Conservation (phyloP, 306 rosid genomes). For the Cucurbita moschata region DNA sequence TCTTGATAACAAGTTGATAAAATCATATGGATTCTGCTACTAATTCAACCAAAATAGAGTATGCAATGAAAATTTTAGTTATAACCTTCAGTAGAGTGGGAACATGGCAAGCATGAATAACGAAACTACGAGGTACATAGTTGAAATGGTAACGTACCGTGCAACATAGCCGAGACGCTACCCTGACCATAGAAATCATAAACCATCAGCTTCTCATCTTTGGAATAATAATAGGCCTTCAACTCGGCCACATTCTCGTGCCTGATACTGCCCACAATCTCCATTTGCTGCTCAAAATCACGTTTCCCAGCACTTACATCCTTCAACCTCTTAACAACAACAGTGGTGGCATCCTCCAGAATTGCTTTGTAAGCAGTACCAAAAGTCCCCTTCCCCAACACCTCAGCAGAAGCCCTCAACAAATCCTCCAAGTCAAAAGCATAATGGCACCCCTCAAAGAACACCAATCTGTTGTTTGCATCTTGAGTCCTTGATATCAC, state of each 20-base stretch:
- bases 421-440: constrained; percentile 92
- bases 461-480: constrained; percentile 52
- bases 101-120: not conserved
- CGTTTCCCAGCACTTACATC: constrained; percentile 56
- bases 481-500: constrained; percentile 54
- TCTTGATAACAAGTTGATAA: not conserved
- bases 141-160: constrained; percentile 35
- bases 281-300: constrained; percentile 79
- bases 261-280: constrained; percentile 55
- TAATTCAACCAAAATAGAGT: not conserved
- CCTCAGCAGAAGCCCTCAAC: constrained; percentile 88
- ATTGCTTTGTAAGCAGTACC: constrained; percentile 75
- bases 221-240: constrained; percentile 69
- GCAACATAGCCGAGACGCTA: constrained; percentile 61
- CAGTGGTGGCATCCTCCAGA: constrained; percentile 61
- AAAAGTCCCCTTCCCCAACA: constrained; percentile 79
- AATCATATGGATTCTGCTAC: not conserved
- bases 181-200: constrained; percentile 56
- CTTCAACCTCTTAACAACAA: constrained; percentile 80
- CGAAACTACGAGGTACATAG: not conserved
- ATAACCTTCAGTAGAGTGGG: not conserved
- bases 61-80: not conserved
- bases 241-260: constrained; percentile 77
- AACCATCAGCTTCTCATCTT: constrained; percentile 61
- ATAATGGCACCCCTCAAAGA: constrained; percentile 69